Evolutionary conservation across 1,139 yeast species (phyloP).

Genomic region (Saccharomyces hybrid): DNA sequence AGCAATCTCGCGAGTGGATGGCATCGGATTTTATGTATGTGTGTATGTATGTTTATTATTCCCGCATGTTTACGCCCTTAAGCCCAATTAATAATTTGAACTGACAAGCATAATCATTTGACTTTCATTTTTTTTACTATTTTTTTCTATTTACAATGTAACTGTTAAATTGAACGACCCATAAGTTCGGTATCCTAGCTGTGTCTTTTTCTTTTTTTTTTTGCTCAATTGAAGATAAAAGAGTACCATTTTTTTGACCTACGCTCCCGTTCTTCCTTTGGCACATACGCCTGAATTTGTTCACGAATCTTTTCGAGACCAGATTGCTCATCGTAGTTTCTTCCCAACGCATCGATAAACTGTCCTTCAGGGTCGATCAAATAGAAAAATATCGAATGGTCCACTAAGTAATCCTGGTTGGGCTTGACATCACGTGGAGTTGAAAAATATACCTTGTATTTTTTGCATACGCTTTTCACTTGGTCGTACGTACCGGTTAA

Average conservation of each 20-base stretch:
- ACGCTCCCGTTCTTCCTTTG: conserved; percentile 53
- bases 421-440: conserved; percentile 55
- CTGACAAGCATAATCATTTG: neutral
- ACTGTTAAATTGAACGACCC: neutral
- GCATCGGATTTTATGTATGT: neutral
- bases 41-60: neutral
- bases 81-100: neutral
- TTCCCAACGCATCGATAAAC: conserved; percentile 88
- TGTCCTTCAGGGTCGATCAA: conserved; percentile 96
- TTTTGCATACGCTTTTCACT: conserved; percentile 75
- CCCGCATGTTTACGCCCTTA: neutral
- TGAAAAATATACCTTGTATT: conserved; percentile 87
- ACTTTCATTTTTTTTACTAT: neutral
- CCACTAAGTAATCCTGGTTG: conserved; percentile 86
- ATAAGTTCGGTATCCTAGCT: neutral
- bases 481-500: conserved; percentile 85
- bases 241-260: conserved; percentile 51
- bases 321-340: conserved; percentile 73
- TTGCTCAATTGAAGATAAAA: conserved; percentile 39
- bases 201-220: conserved; percentile 11
- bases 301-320: conserved; percentile 74
- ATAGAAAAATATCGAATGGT: conserved; percentile 92
- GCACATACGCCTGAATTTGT: conserved; percentile 72
- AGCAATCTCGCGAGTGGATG: neutral
- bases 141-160: neutral